Conservation (phyloP, 2,329 filamentous ascomycete species). For the Stromatinia cepivora region DNA sequence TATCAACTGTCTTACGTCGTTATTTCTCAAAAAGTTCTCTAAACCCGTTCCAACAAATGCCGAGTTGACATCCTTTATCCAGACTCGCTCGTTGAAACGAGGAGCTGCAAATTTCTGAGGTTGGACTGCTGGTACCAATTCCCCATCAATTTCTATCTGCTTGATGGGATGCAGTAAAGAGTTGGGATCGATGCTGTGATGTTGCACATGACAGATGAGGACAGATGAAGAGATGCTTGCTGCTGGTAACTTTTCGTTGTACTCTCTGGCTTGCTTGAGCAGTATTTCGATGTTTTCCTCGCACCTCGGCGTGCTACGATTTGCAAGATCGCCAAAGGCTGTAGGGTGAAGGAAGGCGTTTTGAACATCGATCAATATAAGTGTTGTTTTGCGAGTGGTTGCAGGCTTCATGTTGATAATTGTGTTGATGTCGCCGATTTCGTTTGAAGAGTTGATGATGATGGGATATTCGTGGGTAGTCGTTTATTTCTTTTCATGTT, state of each 20-base stretch:
- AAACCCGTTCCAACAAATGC: neutral
- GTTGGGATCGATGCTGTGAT: constrained; percentile 6
- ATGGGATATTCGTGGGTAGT: neutral
- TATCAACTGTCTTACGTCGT: constrained; percentile 6
- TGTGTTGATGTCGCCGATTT: neutral
- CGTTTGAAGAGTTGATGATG: neutral
- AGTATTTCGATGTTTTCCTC: constrained; percentile 11
- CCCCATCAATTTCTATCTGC: neutral
- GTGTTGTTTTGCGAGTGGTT: constrained; percentile 1
- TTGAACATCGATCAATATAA: constrained; percentile 10
- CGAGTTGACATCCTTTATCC: constrained; percentile 8
- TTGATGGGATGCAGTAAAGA: constrained; percentile 9
- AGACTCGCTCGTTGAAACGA: constrained; percentile 3
- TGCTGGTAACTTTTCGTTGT: neutral
- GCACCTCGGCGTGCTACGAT: neutral
- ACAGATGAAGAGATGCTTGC: neutral
- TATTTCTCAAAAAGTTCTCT: neutral
- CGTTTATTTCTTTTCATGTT: neutral
- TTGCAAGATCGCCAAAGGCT: constrained; percentile 12
- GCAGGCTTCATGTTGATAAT: constrained; percentile 6
- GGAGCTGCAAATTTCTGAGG: neutral
- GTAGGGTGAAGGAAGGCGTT: neutral
- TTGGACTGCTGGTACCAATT: neutral
- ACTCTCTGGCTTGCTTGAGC: neutral
- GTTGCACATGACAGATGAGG: constrained; percentile 7